Evolutionary conservation across 805 yeast species (phyloP).

Genomic region (Tetrapisispora phaffii): DNA sequence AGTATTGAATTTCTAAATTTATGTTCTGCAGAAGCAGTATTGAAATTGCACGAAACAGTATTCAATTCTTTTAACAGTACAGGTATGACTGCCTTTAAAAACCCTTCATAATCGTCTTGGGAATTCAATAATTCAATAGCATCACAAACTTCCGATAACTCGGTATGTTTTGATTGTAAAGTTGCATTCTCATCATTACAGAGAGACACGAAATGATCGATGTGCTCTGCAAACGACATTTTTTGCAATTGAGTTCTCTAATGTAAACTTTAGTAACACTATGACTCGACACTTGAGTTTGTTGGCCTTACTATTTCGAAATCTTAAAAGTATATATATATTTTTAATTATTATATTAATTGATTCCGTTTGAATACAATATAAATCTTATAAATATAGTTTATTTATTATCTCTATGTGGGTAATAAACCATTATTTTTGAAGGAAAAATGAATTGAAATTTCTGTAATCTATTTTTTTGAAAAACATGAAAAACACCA

Average conservation of each 20-base stretch:
- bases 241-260: conserved; percentile 5
- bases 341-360: too few species aligned
- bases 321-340: too few species aligned
- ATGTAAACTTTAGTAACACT: background rate
- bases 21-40: conserved; percentile 57
- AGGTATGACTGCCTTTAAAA: conserved; percentile 61
- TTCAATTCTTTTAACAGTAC: conserved; percentile 54
- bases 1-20: conserved; percentile 66
- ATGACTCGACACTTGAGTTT: too few species aligned
- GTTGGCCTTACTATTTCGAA: too few species aligned
- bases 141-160: conserved; percentile 75
- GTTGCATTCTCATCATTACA: conserved; percentile 48
- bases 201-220: conserved; percentile 58
- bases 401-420: too few species aligned
- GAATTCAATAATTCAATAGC: conserved; percentile 76
- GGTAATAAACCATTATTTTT: too few species aligned
- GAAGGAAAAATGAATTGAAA: background rate
- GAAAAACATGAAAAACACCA: background rate
- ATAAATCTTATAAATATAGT: too few species aligned
- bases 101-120: conserved; percentile 70
- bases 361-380: too few species aligned
- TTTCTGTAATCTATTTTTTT: background rate
- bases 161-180: conserved; percentile 51
- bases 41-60: conserved; percentile 63
- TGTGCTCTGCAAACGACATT: conserved; percentile 39